Evolutionary conservation across 176 grass and related monocot species (phyloP), one percentile per base, ranked within the genome.

Genomic region (Ensete ventricosum): DNA sequence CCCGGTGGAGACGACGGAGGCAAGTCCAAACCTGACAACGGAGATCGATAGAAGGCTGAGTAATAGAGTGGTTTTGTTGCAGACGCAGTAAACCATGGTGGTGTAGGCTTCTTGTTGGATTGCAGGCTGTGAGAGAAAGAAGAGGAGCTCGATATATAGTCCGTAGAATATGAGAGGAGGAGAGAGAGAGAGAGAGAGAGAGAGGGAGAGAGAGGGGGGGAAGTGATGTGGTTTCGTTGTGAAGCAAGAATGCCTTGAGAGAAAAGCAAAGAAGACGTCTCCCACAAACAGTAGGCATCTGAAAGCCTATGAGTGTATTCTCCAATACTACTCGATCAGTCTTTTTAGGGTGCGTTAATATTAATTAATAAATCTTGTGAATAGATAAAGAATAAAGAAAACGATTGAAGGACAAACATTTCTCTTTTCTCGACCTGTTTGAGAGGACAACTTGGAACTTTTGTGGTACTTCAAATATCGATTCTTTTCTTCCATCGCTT

Each of bases 1-100:
- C 19, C 54, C 78, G 9, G 62, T 85, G 51, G 83, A 78, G 49
- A 78, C 20, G 63, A 81, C 26, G 72, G 83, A 81, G n/a, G 51
- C 83, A 8, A 78, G 50, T 27, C 11, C 25, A 9, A 25, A 17
- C 9, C 34, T 77, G 17, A 62, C 53, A 19, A 62, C 14, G 19
- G 62, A 49, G 11, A 63, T 26, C 12, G 43, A 77, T 48, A 55
- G 19, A 64, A 77, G 21, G 9, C 49, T 17, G 11, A 62, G 34
- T 10, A 63, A 27, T 50, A 72, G 10, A 73, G 11, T 27, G 26
- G 6, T 9, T 48, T 14, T 69, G 13, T 49, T 69, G 67, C 67
- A 69, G 14, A 48, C 19, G 29, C 34, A 43, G 5, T 69, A 48
- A 49, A 16, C 14, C 67, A 69, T 69, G 34, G 29, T 68, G 65